Percentiles rank a stretch among this genome's conserved stretches.
phyloP scores from a whole-genome alignment of 176 grass and related monocot species.

The Hsuehochloa calcarea region DNA sequence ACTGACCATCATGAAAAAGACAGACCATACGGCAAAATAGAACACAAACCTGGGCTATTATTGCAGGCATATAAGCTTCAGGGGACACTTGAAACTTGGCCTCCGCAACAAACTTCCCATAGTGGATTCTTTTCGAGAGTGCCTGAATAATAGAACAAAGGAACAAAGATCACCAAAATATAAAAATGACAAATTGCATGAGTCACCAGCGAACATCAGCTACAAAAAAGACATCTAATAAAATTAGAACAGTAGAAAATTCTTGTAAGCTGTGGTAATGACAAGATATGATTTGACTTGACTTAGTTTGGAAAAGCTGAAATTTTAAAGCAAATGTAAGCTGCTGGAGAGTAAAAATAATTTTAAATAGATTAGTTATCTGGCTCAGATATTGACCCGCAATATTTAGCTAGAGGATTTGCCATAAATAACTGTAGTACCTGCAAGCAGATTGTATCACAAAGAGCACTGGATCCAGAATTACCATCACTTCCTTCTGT shows the following conservation, averaged over 20 bases:
- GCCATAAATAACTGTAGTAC: slow-evolving; percentile 35
- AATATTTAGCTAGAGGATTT: slow-evolving; percentile 13
- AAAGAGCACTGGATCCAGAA: slow-evolving; percentile 82
- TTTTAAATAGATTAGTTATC: neutral
- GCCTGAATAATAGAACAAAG: slow-evolving; percentile 46
- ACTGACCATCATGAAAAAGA: neutral
- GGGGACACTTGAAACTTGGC: slow-evolving; percentile 76
- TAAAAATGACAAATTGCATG: slow-evolving; percentile 6
- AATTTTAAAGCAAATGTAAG: slow-evolving; percentile 11
- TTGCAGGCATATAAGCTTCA: slow-evolving; percentile 64
- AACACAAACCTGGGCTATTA: slow-evolving; percentile 52
- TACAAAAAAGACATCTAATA: neutral
- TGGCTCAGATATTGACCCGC: neutral
- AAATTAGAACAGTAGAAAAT: neutral
- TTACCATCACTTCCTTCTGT: slow-evolving; percentile 86
- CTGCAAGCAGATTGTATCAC: slow-evolving; percentile 90
- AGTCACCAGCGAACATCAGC: neutral
- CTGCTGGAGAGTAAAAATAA: slow-evolving; percentile 4
- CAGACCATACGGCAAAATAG: neutral
- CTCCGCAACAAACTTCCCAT: slow-evolving; percentile 96
- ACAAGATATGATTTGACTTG: neutral
- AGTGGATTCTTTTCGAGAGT: slow-evolving; percentile 98
- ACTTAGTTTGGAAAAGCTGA: neutral
- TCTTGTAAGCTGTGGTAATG: neutral
- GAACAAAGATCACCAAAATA: slow-evolving; percentile 14